A percentile compares a stretch with the other conserved stretches of the same genome.
These are phyloP conservation scores for Pythium phragmiticola DNA, from an alignment of 352 stramenopile genomes.

Conservation along the genomic window DNA sequence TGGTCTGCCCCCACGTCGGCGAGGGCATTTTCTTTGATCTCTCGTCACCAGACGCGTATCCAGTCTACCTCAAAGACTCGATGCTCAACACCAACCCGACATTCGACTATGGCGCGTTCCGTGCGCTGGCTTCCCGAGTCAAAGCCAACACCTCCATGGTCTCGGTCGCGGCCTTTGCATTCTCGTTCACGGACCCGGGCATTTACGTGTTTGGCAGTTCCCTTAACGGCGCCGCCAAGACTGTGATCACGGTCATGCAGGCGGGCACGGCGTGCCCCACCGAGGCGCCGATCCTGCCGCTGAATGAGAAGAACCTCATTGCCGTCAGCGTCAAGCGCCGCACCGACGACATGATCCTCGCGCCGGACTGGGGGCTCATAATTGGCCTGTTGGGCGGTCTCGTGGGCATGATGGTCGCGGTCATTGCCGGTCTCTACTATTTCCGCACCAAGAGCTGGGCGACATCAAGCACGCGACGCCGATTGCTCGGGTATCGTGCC, in stretches of 20 bases:
- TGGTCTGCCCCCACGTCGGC: constrained; percentile 83
- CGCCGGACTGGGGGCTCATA: constrained; percentile 88
- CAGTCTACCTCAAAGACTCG: constrained; percentile 93
- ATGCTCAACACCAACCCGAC: constrained; percentile 93
- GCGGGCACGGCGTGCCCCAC: constrained; percentile 69
- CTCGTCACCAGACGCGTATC: constrained; percentile 70
- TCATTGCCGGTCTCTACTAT: constrained; percentile 82
- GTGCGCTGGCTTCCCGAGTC: constrained; percentile 57
- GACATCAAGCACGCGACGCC: constrained; percentile 33
- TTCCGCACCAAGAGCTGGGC: constrained; percentile 84
- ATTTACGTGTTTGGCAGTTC: constrained; percentile 91
- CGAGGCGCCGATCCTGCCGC: constrained; percentile 75
- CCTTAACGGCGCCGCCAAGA: constrained; percentile 58
- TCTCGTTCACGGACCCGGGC: constrained; percentile 81
- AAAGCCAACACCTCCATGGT: constrained; percentile 61
- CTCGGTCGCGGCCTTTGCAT: constrained; percentile 80
- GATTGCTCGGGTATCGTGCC: constrained; percentile 24
- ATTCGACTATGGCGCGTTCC: constrained; percentile 91
- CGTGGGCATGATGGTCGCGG: constrained; percentile 62
- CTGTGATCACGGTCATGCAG: constrained; percentile 86
- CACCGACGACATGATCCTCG: constrained; percentile 80
- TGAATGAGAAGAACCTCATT: constrained; percentile 88
- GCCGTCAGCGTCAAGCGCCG: constrained; percentile 73
- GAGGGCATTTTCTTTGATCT: constrained; percentile 90
- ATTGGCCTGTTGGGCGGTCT: constrained; percentile 71